Conservation (phyloP, 1,139 yeast genomes). For the Magnusiomyces sp. region DNA sequence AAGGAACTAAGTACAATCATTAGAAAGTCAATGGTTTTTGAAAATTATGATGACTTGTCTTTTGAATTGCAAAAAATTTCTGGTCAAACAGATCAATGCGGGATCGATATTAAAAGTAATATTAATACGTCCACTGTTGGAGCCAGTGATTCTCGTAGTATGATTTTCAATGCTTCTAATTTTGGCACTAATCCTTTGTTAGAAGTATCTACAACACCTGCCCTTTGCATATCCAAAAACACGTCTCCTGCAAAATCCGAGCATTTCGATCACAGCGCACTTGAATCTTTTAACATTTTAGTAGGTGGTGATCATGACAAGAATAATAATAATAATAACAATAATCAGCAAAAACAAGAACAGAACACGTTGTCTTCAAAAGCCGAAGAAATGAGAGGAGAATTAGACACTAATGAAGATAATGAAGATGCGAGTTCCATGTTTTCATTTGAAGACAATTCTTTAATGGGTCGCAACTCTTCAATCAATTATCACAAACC, state of each 20-base stretch:
- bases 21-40: slow-evolving; percentile 5
- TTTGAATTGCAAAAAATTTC: slow-evolving; percentile 5
- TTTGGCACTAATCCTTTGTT: not conserved
- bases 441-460: slow-evolving; percentile 15
- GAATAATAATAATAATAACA: no score
- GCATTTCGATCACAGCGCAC: not conserved
- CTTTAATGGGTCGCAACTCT: slow-evolving; percentile 11
- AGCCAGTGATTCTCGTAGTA: not conserved
- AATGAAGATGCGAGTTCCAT: slow-evolving; percentile 12
- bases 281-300: not conserved
- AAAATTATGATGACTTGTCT: not conserved
- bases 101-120: not conserved
- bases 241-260: not conserved
- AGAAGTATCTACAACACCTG: not conserved
- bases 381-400: not conserved
- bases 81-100: slow-evolving; percentile 5
- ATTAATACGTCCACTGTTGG: not conserved
- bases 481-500: slow-evolving; percentile 14
- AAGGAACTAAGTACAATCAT: slow-evolving; percentile 12
- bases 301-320: not conserved
- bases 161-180: not conserved
- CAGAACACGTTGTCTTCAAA: not conserved
- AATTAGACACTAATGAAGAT: not conserved
- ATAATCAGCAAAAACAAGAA: not conserved
- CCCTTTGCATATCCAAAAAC: not conserved